These are phyloP conservation scores for Buxus sempervirens DNA, from an alignment of 164 flowering plant species.

Conservation along the genomic window DNA sequence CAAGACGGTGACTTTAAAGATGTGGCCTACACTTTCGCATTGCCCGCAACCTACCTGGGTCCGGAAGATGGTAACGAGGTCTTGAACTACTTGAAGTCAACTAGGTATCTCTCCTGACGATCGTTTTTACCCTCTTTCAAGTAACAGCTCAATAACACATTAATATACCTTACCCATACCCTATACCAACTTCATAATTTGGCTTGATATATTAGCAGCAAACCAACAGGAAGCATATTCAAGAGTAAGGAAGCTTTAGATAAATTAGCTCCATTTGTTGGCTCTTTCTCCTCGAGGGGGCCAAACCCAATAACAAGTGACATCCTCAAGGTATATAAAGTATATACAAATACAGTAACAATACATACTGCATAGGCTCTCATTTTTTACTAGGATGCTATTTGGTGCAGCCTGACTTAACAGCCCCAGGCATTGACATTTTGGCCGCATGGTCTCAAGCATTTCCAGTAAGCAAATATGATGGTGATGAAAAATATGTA, in stretches of 20 bases:
- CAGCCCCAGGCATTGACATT: conserved; percentile 52
- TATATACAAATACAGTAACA: too few species aligned
- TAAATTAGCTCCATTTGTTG: conserved; percentile 33
- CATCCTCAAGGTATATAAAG: conserved; percentile 50
- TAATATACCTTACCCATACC: too few species aligned
- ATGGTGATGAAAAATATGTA: conserved; percentile 26
- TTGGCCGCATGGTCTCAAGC: conserved; percentile 45
- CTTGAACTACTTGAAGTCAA: conserved; percentile 24
- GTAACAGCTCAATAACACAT: too few species aligned
- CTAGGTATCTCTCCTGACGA: conserved; percentile 29
- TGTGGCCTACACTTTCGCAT: conserved; percentile 26
- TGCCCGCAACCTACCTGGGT: conserved; percentile 33
- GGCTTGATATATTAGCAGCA: too few species aligned
- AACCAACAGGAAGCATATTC: conserved; percentile 28
- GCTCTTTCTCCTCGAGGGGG: conserved; percentile 44
- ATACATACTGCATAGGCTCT: too few species aligned
- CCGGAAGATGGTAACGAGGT: conserved; percentile 26
- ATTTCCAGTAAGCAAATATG: conserved; percentile 12
- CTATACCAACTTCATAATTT: too few species aligned
- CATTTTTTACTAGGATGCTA: too few species aligned
- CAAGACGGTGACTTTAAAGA: conserved; percentile 20
- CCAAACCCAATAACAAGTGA: conserved; percentile 39
- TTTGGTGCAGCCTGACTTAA: conserved; percentile 39
- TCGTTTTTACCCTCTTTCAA: too few species aligned
- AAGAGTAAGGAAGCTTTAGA: conserved; percentile 22